Evolutionary conservation across 2,329 filamentous ascomycete species (phyloP).

Genomic region (Mariannaea sp.): DNA sequence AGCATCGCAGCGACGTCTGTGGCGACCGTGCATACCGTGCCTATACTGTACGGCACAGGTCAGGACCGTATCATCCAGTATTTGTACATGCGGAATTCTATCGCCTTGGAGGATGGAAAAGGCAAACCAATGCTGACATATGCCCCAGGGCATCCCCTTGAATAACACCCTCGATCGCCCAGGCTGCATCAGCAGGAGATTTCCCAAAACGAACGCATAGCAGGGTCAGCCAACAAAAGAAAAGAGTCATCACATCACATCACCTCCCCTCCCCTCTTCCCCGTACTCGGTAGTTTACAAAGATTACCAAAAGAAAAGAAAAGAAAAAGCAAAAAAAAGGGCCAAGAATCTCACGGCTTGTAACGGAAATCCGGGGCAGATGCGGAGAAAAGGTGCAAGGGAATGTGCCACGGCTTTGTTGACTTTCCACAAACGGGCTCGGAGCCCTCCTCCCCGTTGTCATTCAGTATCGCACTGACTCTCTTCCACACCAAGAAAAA

Average conservation of each 20-base stretch:
- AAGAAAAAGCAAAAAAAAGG: neutral
- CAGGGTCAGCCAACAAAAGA: neutral
- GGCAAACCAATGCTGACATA: constrained; percentile 4
- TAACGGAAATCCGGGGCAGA: constrained; percentile 19
- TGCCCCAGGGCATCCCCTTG: constrained; percentile 6
- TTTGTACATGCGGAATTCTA: too few relatives aligned
- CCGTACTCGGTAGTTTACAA: too few relatives aligned
- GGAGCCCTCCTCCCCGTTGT: constrained; percentile 5
- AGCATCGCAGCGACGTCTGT: neutral
- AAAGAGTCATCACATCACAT: too few relatives aligned
- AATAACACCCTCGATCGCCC: constrained; percentile 6
- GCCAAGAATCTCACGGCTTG: constrained; percentile 11
- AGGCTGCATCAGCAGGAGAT: constrained; percentile 9
- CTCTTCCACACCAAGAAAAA: neutral
- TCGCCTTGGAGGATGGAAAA: neutral
- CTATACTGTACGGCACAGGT: neutral
- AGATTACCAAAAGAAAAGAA: neutral
- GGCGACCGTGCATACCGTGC: neutral
- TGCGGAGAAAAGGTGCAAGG: constrained; percentile 14
- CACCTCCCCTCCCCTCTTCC: too few relatives aligned
- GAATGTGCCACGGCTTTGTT: neutral
- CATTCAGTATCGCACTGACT: neutral
- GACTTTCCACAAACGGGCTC: constrained; percentile 9
- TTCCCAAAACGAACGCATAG: constrained; percentile 13
- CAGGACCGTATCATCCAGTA: too few relatives aligned